Evolutionary conservation across 2,329 filamentous ascomycete genomes (phyloP), one percentile per base, ranked within the genome.

Genomic region (Thelonectria rubi): DNA sequence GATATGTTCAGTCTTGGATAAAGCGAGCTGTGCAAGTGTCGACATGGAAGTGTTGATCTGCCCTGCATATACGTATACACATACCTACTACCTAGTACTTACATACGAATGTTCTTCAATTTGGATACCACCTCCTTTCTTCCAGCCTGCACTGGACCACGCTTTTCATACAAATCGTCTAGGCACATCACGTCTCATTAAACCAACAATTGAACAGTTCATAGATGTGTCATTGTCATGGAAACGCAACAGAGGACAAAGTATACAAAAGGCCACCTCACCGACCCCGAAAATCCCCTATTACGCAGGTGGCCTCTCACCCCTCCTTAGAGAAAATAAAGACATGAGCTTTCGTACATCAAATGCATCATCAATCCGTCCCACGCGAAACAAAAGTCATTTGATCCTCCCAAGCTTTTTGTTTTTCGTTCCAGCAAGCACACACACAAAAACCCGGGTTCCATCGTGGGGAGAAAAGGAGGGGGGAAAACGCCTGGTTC

Each of bases 401-500:
- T 24, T 55, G 43, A 47, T 48, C 24, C 34, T 32, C 32, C 37
- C 46, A 37, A 54, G 60, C 17, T 50, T 55, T 58, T 60, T 61
- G 50, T 14, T 17, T 50, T 57, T 43, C 24, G 37, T 49, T 51
- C 49, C 48, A 32, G 42, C 50, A 54, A 62, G 53, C 55, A 55
- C 46, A 52, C 55, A 39, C n/a, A n/a, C n/a, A n/a, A n/a, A 37
- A 48, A 60, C 32, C 50, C 60, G 56, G 54, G 20, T 50, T 40
- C 30, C 43, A 47, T 34, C n/a, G n/a, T n/a, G n/a, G 14, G 46
- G 30, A 32, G 18, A 18, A n/a, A 15, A 47, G 61, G 66, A n/a
- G n/a, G n/a, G 48, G 59, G 20, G 58, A 60, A 50, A 69, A 70
- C 69, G 58, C 68, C 69, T 30, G 59, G 62, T 65, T 72, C 67